A percentile compares a stretch with the other conserved stretches of the same genome.
Evolutionary conservation across 106 monocot genomes (phyloP).

Genomic region (Allium cepa): DNA sequence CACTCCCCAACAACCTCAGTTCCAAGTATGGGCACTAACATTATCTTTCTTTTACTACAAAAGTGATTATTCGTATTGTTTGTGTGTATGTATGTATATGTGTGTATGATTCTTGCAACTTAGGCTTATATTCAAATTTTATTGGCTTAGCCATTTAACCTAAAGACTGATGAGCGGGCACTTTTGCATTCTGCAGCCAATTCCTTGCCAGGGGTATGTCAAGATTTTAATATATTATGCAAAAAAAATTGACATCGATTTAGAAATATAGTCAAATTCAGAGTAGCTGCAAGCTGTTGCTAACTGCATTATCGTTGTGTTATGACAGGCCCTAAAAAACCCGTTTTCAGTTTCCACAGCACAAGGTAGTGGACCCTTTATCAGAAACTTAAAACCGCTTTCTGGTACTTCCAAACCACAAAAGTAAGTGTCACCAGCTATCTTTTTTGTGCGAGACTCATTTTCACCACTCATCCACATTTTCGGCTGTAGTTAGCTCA

Average conservation of each 20-base stretch:
- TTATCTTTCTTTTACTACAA: neutral
- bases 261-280: neutral
- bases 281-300: neutral
- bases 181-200: conserved; percentile 13
- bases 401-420: conserved; percentile 9
- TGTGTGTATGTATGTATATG: no score
- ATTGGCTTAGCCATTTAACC: conserved; percentile 45
- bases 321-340: conserved; percentile 15
- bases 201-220: conserved; percentile 19
- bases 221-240: no score
- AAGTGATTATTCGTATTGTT: no score
- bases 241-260: neutral
- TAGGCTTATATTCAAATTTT: neutral
- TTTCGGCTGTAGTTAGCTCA: no score
- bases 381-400: conserved; percentile 10
- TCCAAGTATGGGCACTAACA: conserved; percentile 31
- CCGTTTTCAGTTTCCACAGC: conserved; percentile 5
- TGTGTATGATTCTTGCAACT: neutral
- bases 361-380: conserved; percentile 7
- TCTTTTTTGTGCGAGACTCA: no score
- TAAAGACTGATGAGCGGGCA: conserved; percentile 50
- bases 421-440: conserved; percentile 25
- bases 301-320: neutral
- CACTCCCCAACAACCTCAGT: conserved; percentile 32
- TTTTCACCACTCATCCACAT: no score